phyloP scores from a whole-genome alignment of 306 rosid genomes.

The Echinosophora koreensis region DNA sequence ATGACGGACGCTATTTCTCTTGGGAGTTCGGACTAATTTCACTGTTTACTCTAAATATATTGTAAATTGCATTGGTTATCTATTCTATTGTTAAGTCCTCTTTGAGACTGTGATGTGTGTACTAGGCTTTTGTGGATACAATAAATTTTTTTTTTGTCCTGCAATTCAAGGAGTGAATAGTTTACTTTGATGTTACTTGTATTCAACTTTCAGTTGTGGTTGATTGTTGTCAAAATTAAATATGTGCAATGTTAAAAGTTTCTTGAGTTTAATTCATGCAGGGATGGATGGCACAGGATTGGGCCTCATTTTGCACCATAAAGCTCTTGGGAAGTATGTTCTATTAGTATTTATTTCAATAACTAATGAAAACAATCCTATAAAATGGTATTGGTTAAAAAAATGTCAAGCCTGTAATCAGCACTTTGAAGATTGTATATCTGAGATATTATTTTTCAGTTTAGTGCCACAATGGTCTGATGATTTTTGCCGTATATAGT shows the following conservation, averaged over 20 bases:
- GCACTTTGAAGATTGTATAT: background rate
- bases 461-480: background rate
- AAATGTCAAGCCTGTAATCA: background rate
- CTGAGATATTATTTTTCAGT: background rate
- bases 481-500: background rate
- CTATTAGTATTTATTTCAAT: slow-evolving; percentile 9
- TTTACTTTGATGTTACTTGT: background rate
- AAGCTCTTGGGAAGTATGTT: slow-evolving; percentile 95
- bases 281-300: slow-evolving; percentile 94
- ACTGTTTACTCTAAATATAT: background rate
- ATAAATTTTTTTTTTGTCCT: too few species aligned
- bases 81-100: background rate
- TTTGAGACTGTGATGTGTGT: background rate
- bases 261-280: slow-evolving; percentile 51
- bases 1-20: background rate
- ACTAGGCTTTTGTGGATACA: background rate
- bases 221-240: slow-evolving; percentile 2
- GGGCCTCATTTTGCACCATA: slow-evolving; percentile 88
- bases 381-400: background rate
- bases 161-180: slow-evolving; percentile 12
- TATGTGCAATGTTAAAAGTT: slow-evolving; percentile 18
- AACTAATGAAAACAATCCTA: background rate
- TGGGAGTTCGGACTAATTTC: too few species aligned
- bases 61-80: background rate
- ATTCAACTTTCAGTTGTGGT: background rate